These are phyloP conservation scores for Brassica balearica DNA, from an alignment of 441 rosid genomes.

Conservation along the genomic window DNA sequence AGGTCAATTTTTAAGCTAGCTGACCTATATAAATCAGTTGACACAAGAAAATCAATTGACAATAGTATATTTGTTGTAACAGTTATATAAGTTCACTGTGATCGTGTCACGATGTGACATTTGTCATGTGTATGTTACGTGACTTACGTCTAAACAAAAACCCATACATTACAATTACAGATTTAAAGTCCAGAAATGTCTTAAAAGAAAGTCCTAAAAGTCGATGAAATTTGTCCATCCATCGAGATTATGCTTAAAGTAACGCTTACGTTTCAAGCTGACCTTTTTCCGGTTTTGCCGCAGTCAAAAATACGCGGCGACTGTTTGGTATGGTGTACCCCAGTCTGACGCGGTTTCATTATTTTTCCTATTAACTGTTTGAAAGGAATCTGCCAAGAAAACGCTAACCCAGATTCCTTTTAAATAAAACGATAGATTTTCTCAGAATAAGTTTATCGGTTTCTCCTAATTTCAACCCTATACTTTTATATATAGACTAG, in stretches of 20 bases:
- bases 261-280: constrained; percentile 40
- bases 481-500: neutral
- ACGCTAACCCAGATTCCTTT: constrained; percentile 28
- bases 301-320: constrained; percentile 42
- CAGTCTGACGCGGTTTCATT: constrained; percentile 33
- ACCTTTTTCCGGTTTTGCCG: constrained; percentile 13
- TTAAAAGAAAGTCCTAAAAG: constrained; percentile 9
- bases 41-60: neutral
- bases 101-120: neutral
- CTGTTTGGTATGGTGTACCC: constrained; percentile 33
- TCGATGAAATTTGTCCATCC: constrained; percentile 37
- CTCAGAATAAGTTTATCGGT: neutral
- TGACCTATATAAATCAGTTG: neutral
- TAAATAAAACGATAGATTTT: neutral
- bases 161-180: constrained; percentile 28
- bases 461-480: constrained; percentile 13
- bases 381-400: constrained; percentile 26
- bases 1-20: neutral
- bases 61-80: neutral
- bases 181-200: constrained; percentile 7
- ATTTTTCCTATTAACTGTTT: neutral
- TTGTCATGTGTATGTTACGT: neutral
- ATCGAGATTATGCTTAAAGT: constrained; percentile 35
- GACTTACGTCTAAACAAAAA: neutral
- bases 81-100: no score